Base-by-base conservation (phyloP, 176 grass and related monocot genomes). In the Oryza australiensis region DNA sequence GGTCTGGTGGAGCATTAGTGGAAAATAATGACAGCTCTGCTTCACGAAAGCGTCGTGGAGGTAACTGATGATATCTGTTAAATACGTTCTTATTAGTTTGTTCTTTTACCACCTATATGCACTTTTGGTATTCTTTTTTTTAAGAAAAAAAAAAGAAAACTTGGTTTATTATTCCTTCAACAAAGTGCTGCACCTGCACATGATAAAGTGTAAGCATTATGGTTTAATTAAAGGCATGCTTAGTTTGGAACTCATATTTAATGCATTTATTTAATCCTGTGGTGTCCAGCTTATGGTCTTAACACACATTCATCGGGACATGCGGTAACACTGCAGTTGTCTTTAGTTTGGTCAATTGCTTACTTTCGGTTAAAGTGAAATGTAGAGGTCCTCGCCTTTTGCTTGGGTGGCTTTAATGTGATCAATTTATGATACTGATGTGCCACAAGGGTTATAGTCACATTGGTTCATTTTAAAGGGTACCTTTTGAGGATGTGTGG, bases 21-120 rank as follows among this genome's bases (percentile, higher is more conserved):
- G 92, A 93, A 59, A 95, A 88, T 82, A 93, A 87, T 75, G 90
- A 94, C 62, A 95, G 57, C 79, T 94, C 75, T 88, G 85, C 92
- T 87, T 98, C 86, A 82, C 85, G 92, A 46, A 98, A 98, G 82
- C 92, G 92, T 3, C 86, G 95, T 65, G 95, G 95, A 89, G 95
- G 95, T 98, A 86, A 86, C 5, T 60, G 66, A 43, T 35, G 40
- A 12, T 43, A 33, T 62, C 6, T 8, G n/a, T 38, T 68, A 15
- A 64, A 41, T 26, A 40, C 6, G 46, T 70, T 79, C 23, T 81
- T 33, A 3, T 16, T 22, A 75, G 28, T 76, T 1, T 75, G 16
- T 75, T 70, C 18, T 62, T 70, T 71, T 38, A 6, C 5, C 24
- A 51, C 32, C 2, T 45, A 23, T 59, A 64, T 57, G 8, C 62